These are phyloP conservation scores for Leishmania aethiopica DNA, from an alignment of 208 protist species.

Conservation along the genomic window DNA sequence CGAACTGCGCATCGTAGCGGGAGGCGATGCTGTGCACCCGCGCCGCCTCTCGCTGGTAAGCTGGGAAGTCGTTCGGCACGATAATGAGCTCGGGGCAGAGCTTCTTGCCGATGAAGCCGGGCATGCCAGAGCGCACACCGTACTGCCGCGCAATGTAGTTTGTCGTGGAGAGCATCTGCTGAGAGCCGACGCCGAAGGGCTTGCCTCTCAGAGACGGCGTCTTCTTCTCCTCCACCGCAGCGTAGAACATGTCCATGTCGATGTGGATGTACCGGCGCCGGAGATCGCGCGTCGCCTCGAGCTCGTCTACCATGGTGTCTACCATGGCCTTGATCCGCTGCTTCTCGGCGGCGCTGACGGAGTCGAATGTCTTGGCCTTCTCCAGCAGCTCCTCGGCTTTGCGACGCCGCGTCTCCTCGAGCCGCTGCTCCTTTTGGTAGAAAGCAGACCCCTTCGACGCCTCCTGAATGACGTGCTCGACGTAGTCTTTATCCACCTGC, in stretches of 20 bases:
- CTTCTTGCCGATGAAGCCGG: constrained; percentile 93
- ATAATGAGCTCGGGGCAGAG: constrained; percentile 92
- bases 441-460: constrained; percentile 75
- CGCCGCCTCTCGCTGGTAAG: constrained; percentile 75
- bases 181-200: constrained; percentile 94
- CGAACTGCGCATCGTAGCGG: constrained; percentile 88
- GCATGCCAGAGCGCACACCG: constrained; percentile 96
- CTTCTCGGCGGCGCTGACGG: constrained; percentile 41
- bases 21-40: constrained; percentile 77
- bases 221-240: constrained; percentile 92
- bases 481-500: constrained; percentile 79
- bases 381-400: constrained; percentile 52
- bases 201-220: constrained; percentile 85
- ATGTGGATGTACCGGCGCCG: constrained; percentile 79
- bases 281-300: constrained; percentile 72
- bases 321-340: constrained; percentile 51
- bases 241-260: constrained; percentile 96
- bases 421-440: constrained; percentile 79
- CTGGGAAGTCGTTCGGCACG: constrained; percentile 77
- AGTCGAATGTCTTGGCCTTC: constrained; percentile 61
- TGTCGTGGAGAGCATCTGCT: constrained; percentile 94
- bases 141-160: constrained; percentile 96
- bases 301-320: constrained; percentile 54
- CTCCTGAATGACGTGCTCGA: constrained; percentile 84
- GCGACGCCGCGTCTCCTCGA: constrained; percentile 55